A percentile compares a stretch with the other conserved stretches of the same genome.
Evolutionary conservation across 177 flowering plant genomes (phyloP).

Genomic region (Telopea speciosissima): DNA sequence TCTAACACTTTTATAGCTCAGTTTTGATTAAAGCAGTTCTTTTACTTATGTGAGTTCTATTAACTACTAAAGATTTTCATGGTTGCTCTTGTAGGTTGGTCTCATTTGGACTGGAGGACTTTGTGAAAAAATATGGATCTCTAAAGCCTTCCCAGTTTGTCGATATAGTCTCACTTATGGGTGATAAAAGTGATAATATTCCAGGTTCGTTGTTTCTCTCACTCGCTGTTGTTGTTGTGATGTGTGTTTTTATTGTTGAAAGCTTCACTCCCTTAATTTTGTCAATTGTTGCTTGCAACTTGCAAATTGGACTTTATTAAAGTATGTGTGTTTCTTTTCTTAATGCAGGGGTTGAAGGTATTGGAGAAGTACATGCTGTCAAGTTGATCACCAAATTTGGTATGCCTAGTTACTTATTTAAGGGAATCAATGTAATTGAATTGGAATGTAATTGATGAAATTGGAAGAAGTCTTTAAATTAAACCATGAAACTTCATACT

Average conservation of each 20-base stretch:
- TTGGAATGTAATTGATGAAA: background rate
- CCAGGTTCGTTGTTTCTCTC: conserved; percentile 50
- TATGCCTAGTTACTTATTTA: conserved; percentile 17
- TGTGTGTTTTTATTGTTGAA: no score
- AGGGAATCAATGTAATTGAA: background rate
- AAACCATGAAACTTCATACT: background rate
- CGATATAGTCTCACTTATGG: conserved; percentile 71
- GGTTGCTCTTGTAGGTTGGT: conserved; percentile 48
- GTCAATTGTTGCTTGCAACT: background rate
- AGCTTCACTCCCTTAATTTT: background rate
- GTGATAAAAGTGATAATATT: conserved; percentile 84
- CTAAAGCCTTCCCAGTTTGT: conserved; percentile 83
- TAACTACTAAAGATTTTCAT: background rate
- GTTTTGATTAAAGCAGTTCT: background rate
- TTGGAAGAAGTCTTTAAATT: background rate
- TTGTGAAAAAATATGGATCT: conserved; percentile 66
- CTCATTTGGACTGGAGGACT: conserved; percentile 92
- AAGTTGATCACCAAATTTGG: conserved; percentile 76
- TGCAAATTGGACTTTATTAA: background rate
- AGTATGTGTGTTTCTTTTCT: background rate
- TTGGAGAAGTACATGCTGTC: conserved; percentile 73
- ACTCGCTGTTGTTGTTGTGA: no score
- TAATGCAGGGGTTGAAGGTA: conserved; percentile 79
- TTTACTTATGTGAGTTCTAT: no score
- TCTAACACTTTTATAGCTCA: background rate